Percentiles rank a stretch among this genome's conserved stretches.
These are phyloP conservation scores for Pinus taeda DNA, from an alignment of 75 land plant genomes.

Conservation along the genomic window DNA sequence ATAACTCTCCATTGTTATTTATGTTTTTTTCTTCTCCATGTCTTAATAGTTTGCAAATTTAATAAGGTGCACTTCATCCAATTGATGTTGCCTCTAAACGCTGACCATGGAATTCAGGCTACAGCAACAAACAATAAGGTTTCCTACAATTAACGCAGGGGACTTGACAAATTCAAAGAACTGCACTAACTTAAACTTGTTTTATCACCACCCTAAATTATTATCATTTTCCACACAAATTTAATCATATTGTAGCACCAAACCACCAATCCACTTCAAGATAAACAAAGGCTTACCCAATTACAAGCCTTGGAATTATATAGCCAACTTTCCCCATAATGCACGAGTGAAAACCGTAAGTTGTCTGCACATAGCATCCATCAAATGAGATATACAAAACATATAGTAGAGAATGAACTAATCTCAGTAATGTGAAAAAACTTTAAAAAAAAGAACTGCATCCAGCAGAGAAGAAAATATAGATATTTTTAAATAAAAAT, in stretches of 20 bases:
- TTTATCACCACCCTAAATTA: not conserved
- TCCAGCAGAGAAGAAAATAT: too few species aligned
- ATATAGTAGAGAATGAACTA: not conserved
- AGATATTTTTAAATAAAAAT: too few species aligned
- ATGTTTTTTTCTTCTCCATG: not conserved
- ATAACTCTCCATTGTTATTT: not conserved
- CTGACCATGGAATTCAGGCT: not conserved
- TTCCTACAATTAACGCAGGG: not conserved
- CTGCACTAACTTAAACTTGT: not conserved
- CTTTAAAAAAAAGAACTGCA: too few species aligned
- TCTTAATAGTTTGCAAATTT: not conserved
- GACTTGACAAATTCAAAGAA: not conserved
- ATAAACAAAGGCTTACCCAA: slow-evolving; percentile 43
- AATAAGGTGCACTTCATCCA: not conserved
- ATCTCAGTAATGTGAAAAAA: not conserved
- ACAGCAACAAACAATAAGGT: not conserved
- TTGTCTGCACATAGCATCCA: slow-evolving; percentile 30
- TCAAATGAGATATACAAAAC: not conserved
- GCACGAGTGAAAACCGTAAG: slow-evolving; percentile 68
- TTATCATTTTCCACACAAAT: not conserved
- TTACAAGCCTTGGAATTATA: slow-evolving; percentile 44
- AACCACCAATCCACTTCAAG: not conserved
- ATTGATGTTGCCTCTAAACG: not conserved
- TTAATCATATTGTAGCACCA: not conserved
- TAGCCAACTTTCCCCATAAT: slow-evolving; percentile 44